Evolutionary conservation across 176 grass and related monocot species (phyloP).

Genomic region (Aegilops bicornis): DNA sequence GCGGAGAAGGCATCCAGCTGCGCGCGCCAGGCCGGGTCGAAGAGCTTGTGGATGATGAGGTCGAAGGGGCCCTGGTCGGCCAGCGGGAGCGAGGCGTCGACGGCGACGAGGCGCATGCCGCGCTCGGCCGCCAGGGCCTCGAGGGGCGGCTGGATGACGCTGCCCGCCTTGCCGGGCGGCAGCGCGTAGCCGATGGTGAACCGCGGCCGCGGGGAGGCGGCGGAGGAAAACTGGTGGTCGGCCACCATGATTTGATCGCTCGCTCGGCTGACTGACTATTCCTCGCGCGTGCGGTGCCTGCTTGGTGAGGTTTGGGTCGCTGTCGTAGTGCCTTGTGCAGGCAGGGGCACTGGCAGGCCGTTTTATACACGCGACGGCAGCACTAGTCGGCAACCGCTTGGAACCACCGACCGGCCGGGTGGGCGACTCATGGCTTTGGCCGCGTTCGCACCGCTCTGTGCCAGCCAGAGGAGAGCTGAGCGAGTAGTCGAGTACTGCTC

Average conservation of each 20-base stretch:
- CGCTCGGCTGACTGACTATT: not conserved
- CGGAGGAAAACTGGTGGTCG: not conserved
- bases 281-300: too few species aligned
- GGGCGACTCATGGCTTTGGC: too few species aligned
- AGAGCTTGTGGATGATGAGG: constrained; percentile 67
- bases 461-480: too few species aligned
- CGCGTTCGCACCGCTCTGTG: too few species aligned
- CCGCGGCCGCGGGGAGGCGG: too few species aligned
- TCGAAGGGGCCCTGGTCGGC: constrained; percentile 61
- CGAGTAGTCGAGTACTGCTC: not conserved
- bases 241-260: not conserved
- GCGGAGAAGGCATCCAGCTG: constrained; percentile 60
- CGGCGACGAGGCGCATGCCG: constrained; percentile 50
- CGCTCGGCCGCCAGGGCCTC: constrained; percentile 20
- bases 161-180: constrained; percentile 53
- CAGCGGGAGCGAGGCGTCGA: constrained; percentile 46
- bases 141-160: constrained; percentile 69
- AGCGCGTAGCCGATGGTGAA: constrained; percentile 68
- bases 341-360: too few species aligned
- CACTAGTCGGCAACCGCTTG: not conserved
- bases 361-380: not conserved
- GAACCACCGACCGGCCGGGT: too few species aligned
- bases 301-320: too few species aligned
- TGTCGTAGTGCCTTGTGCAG: too few species aligned
- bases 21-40: constrained; percentile 40